A percentile compares a stretch with the other conserved stretches of the same genome.
Evolutionary conservation across 805 yeast species (phyloP).

Genomic region (Candida montana): DNA sequence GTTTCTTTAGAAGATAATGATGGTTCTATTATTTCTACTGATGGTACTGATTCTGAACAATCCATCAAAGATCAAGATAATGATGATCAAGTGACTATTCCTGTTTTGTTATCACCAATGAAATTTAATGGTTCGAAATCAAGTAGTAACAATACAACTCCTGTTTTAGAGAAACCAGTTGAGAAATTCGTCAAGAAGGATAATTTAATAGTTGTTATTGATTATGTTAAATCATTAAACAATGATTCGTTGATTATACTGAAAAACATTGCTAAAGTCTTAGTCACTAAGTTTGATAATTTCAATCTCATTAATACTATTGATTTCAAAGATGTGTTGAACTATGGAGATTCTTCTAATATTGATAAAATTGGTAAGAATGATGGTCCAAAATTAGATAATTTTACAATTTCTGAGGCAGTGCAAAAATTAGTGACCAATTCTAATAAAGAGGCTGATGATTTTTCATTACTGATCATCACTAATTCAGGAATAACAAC

Average conservation of each 20-base stretch:
- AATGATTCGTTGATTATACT: constrained; percentile 7
- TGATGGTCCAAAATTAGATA: too few species aligned
- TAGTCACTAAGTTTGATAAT: constrained; percentile 11
- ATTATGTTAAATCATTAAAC: constrained; percentile 13
- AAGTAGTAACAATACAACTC: constrained; percentile 5
- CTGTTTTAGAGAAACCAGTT: constrained; percentile 5
- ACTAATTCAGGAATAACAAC: constrained; percentile 10
- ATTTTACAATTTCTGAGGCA: neutral
- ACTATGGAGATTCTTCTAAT: neutral
- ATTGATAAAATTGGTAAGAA: neutral
- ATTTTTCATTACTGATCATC: constrained; percentile 12
- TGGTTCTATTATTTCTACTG: neutral
- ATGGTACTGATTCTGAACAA: neutral
- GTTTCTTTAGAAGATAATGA: constrained; percentile 11
- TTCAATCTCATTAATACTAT: constrained; percentile 14
- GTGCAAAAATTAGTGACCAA: neutral
- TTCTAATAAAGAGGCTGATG: constrained; percentile 2
- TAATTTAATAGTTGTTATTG: constrained; percentile 15
- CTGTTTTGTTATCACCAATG: constrained; percentile 22
- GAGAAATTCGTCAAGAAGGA: constrained; percentile 10
- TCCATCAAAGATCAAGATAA: neutral
- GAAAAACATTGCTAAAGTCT: constrained; percentile 20
- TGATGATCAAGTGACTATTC: constrained; percentile 15
- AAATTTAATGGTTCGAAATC: constrained; percentile 4
- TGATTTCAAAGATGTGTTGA: too few species aligned